Base-by-base conservation (phyloP, 352 stramenopile species). In the Pythium monospermum region DNA sequence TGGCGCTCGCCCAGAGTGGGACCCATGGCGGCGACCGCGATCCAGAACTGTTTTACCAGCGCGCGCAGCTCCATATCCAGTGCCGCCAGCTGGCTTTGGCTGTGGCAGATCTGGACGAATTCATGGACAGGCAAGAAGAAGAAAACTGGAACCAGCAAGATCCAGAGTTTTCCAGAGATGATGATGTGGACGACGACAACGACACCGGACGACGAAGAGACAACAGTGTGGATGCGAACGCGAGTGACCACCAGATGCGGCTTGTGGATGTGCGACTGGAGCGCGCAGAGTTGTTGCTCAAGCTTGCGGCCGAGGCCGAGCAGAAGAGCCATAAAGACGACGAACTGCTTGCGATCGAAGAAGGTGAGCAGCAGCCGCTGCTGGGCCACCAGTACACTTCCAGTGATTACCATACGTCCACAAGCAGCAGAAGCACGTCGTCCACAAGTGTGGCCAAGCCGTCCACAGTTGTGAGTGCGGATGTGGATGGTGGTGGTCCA, bases 111-210 rank as follows among this genome's bases (percentile, higher is more conserved):
- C 64, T 87, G n/a, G 74, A 87, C 54, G 63, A 64, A n/a, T 82
- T 85, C 42, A 51, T 89, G 18, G 76, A 90, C 51, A 50, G 90
- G 25, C 74, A 85, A 40, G 70, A 83, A 53, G 73, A 78, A n/a
- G n/a, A n/a, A n/a, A n/a, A n/a, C n/a, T n/a, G n/a, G n/a, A 8
- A 13, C 7, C 30, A 35, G 30, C 30, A 35, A 13, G 30, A 35
- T 13, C 53, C 55, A 60, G 42, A 54, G 35, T 11, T 50, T 31
- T 30, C 21, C 19, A 12, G 18, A 33, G 47, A 69, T 64, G 41
- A 66, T 53, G 39, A 62, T 13, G 33, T 52, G 15, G 33, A 37
- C 30, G 28, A 50, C 21, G 31, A 43, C 16, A 3, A 18, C 11
- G 18, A 35, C 36, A 8, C 6, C 27, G 21, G 23, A 41, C 16